Percentiles rank a stretch among this genome's conserved stretches.
Conservation (phyloP, 2,329 filamentous ascomycete genomes). For the Xylaria sp. region DNA sequence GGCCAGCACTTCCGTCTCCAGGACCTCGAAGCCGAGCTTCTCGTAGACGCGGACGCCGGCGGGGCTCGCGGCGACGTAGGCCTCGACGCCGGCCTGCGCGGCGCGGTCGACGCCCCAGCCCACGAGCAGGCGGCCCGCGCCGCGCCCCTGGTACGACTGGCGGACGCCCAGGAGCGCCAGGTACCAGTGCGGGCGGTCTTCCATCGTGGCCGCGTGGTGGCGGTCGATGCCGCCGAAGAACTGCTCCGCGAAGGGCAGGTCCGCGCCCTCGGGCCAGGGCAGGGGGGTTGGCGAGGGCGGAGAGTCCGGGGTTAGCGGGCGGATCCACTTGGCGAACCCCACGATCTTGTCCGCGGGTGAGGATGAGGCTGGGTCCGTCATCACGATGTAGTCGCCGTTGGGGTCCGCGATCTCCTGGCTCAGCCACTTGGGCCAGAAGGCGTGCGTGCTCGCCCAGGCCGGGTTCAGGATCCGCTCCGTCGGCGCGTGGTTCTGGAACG, state of each 20-base stretch:
- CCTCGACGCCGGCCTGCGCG: constrained; percentile 45
- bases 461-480: constrained; percentile 9
- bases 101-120: constrained; percentile 51
- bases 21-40: constrained; percentile 48
- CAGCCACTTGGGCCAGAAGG: constrained; percentile 12
- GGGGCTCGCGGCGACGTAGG: constrained; percentile 55
- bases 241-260: constrained; percentile 39
- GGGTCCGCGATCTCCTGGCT: constrained; percentile 10
- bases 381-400: constrained; percentile 9
- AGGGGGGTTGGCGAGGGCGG: constrained; percentile 31
- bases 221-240: constrained; percentile 46
- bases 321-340: constrained; percentile 53
- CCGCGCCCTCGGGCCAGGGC: constrained; percentile 45
- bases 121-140: constrained; percentile 48
- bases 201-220: constrained; percentile 44
- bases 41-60: constrained; percentile 51
- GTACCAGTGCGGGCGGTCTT: constrained; percentile 48
- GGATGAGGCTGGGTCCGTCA: constrained; percentile 13
- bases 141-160: constrained; percentile 48
- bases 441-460: constrained; percentile 3
- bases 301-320: constrained; percentile 29
- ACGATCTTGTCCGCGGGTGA: constrained; percentile 35
- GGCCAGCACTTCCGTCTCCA: constrained; percentile 43
- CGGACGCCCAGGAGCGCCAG: constrained; percentile 52
- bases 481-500: constrained; percentile 24